A percentile compares a stretch with the other conserved stretches of the same genome.
Evolutionary conservation across 768 basidiomycete species (phyloP).

Genomic region (Suillus alpinus): DNA sequence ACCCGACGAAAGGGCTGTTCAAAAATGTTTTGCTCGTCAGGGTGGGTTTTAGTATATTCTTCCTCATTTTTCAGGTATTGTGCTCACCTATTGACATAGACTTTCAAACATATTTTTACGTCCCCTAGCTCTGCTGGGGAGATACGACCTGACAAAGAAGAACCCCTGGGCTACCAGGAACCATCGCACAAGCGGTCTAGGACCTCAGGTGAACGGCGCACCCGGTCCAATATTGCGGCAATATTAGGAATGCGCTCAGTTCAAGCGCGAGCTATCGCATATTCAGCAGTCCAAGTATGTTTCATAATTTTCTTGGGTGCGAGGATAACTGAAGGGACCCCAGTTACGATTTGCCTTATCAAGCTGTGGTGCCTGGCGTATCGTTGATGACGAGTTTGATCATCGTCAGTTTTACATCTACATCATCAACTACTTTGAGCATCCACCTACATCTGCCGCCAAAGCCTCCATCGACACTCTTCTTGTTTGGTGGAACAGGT

Average conservation of each 20-base stretch:
- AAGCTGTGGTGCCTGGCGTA: constrained; percentile 6
- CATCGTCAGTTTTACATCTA: constrained; percentile 11
- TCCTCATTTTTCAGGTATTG: background rate
- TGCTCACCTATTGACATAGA: background rate
- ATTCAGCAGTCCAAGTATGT: constrained; percentile 24
- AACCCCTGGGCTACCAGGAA: background rate
- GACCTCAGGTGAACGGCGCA: constrained; percentile 5
- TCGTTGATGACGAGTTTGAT: constrained; percentile 11
- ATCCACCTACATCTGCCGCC: background rate
- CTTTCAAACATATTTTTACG: constrained; percentile 18
- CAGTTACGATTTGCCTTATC: constrained; percentile 16
- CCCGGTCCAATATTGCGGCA: constrained; percentile 6
- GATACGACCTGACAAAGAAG: background rate
- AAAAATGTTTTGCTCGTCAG: constrained; percentile 12
- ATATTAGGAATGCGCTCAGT: constrained; percentile 12
- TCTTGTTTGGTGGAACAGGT: constrained; percentile 13
- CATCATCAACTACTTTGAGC: constrained; percentile 13
- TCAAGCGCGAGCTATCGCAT: constrained; percentile 19
- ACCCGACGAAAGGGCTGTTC: constrained; percentile 17
- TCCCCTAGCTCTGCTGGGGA: constrained; percentile 15
- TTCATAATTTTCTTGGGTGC: background rate
- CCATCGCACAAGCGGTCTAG: background rate
- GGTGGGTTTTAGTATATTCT: constrained; percentile 5
- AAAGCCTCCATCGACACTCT: background rate
- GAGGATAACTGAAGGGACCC: background rate